Evolutionary conservation across 2,329 filamentous ascomycete species (phyloP).

Genomic region (Dactylella cylindrospora): DNA sequence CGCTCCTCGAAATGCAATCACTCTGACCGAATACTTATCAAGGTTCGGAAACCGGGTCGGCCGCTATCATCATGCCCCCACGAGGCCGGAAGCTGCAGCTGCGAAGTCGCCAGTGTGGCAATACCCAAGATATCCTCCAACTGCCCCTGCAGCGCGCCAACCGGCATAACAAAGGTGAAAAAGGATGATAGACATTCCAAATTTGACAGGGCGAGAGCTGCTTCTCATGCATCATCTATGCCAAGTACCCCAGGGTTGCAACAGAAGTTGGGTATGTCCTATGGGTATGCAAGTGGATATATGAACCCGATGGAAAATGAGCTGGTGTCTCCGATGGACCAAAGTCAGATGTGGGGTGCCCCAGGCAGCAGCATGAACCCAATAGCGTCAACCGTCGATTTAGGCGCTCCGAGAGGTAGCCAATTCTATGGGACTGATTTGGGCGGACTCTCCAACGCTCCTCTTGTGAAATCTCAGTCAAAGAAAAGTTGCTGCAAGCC

Average conservation of each 20-base stretch:
- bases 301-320: constrained; percentile 13
- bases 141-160: constrained; percentile 22
- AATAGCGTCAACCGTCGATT: constrained; percentile 10
- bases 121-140: constrained; percentile 44
- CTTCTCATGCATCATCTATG: constrained; percentile 9
- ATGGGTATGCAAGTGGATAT: constrained; percentile 11
- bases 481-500: constrained; percentile 35
- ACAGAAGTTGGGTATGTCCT: constrained; percentile 1
- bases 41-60: constrained; percentile 57
- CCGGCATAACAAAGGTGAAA: constrained; percentile 7
- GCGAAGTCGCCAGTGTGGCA: constrained; percentile 48
- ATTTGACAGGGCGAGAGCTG: constrained; percentile 9
- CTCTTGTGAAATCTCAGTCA: constrained; percentile 8
- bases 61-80: constrained; percentile 57
- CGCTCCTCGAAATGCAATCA: constrained; percentile 58
- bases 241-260: constrained; percentile 4
- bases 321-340: constrained; percentile 1
- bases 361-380: background rate
- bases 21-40: constrained; percentile 57
- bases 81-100: constrained; percentile 46
- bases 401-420: constrained; percentile 7
- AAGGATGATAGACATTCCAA: constrained; percentile 25
- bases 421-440: constrained; percentile 14
- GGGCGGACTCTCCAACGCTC: constrained; percentile 3
- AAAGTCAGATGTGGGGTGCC: constrained; percentile 19